Conservation (phyloP, 305 asterid genomes). For the Fraxinus greggii region DNA sequence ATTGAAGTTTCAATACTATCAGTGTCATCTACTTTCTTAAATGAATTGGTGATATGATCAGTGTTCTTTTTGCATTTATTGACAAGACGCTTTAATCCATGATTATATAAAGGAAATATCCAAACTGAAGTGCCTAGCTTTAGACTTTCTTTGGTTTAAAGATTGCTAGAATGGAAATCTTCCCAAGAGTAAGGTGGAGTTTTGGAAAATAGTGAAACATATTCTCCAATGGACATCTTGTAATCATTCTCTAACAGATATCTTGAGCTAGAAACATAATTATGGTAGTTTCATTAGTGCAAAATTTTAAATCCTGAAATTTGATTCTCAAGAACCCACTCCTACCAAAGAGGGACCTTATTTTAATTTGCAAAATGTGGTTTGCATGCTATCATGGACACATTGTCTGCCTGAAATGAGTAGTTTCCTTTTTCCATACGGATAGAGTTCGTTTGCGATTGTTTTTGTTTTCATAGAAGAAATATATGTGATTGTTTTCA, state of each 20-base stretch:
- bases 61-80: not conserved
- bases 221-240: not conserved
- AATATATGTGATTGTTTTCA: not conserved
- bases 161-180: not conserved
- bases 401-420: not conserved
- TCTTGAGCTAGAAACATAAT: not conserved
- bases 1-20: not conserved
- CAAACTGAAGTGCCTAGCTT: not conserved
- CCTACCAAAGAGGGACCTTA: not conserved
- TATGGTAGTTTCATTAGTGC: not conserved
- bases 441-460: conserved; percentile 1
- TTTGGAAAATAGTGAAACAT: not conserved
- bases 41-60: not conserved
- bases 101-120: not conserved
- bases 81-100: not conserved
- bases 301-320: conserved; percentile 4
- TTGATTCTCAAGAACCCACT: conserved; percentile 3
- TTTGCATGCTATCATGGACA: not conserved
- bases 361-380: not conserved
- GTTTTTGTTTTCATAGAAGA: conserved; percentile 11
- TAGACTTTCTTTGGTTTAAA: not conserved
- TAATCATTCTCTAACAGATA: not conserved
- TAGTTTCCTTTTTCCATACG: conserved; percentile 12
- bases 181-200: not conserved
- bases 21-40: not conserved